Base-by-base conservation (phyloP, 1,139 yeast genomes). In the Wickerhamomyces sp. region DNA sequence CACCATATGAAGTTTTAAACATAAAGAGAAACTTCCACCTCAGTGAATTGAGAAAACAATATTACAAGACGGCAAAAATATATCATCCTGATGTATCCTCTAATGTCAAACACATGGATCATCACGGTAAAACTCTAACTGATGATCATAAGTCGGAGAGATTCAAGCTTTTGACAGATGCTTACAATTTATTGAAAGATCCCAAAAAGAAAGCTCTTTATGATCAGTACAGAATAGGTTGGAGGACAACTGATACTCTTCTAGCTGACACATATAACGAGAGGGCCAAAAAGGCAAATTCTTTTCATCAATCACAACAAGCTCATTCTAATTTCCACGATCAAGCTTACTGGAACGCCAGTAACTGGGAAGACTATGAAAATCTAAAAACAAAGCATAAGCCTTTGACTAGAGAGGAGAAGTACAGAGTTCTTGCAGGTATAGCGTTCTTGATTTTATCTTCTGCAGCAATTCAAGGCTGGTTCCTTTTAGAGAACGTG, bases 61-160 rank as follows among this genome's bases (percentile, higher is more conserved):
- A 85, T 55, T 70, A 72, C 47, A 68, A 72, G 37, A 70, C 78
- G 37, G 91, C 93, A 13, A 87, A 85, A 57, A 54, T 78, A 7
- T 89, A 91, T 52, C 97, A 91, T 52, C 97, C 98, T 0, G 98
- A 91, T 59, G 61, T 80, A 5, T 57, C 66, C 12, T 52, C 53
- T 12, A 43, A 58, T 13, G 52, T 46, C 6, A 50, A 61, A 5
- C 44, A 58, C 12, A 52, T 64, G 17, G 52, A 52, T 31, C 54
- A 57, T 15, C 57, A 64, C 3, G 52, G 55, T 12, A 49, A 53
- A 2, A 47, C 59, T n/a, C 44, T 68, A 20, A 57, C 68, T 0
- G 46, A 47, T 1, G 66, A 63, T 4, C 61, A 62, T 35, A 78
- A 77, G 45, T 56, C 75, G 26, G 70, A 65, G 13, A 61, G 95